These are phyloP conservation scores for Tylopilus orsonianus DNA, from an alignment of 1,284 basidiomycete genomes.

Conservation along the genomic window DNA sequence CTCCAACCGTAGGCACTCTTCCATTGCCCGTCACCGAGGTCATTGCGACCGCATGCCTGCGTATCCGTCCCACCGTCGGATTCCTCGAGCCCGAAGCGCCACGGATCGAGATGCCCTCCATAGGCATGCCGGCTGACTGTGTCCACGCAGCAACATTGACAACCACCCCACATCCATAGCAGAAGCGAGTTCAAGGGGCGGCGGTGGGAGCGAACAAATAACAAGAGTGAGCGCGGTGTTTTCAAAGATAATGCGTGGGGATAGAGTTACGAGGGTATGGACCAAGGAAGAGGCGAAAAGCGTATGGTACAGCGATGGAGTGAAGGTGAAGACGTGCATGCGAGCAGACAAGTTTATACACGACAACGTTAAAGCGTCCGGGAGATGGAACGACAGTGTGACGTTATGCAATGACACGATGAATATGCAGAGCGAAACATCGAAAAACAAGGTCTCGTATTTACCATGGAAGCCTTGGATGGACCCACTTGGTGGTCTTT, in stretches of 20 bases:
- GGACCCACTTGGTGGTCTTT: constrained; percentile 51
- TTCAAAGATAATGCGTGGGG: constrained; percentile 32
- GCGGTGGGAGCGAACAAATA: constrained; percentile 31
- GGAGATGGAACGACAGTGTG: constrained; percentile 12
- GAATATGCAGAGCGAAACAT: constrained; percentile 30
- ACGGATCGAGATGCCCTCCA: constrained; percentile 34
- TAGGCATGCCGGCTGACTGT: constrained; percentile 27
- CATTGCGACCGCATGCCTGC: constrained; percentile 54
- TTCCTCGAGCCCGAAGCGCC: constrained; percentile 34
- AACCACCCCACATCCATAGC: constrained; percentile 17
- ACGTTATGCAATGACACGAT: constrained; percentile 27
- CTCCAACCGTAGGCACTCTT: constrained; percentile 19
- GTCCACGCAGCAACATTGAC: constrained; percentile 37
- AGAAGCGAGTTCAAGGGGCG: constrained; percentile 29
- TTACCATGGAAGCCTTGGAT: constrained; percentile 60
- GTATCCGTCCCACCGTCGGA: constrained; percentile 47
- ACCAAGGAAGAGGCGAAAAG: constrained; percentile 2
- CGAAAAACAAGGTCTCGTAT: constrained; percentile 42
- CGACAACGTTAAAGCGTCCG: constrained; percentile 11
- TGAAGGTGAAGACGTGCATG: constrained; percentile 12
- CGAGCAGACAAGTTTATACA: constrained; percentile 20
- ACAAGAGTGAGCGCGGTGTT: constrained; percentile 43
- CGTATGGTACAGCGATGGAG: constrained; percentile 17
- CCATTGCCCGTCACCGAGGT: constrained; percentile 15
- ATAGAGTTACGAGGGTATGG: constrained; percentile 26